These are phyloP conservation scores for Phaseolus coccineus DNA, from an alignment of 331 rosid species.

Conservation along the genomic window DNA sequence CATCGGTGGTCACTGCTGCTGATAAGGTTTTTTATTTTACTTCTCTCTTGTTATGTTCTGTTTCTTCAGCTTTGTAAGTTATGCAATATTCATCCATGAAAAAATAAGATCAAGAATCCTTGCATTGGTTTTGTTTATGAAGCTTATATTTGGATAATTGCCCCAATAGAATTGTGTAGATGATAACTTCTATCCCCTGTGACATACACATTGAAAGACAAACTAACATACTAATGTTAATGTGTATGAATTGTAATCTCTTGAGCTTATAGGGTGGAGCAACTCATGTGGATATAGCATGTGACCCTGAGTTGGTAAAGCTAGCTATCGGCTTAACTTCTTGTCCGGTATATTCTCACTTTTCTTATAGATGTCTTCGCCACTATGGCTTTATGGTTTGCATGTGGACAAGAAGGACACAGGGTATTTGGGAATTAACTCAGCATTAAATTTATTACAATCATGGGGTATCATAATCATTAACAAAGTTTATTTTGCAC, in stretches of 20 bases:
- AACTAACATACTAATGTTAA: conserved; percentile 21
- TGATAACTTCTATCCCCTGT: conserved; percentile 5
- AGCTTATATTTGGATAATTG: not conserved
- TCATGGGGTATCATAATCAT: not conserved
- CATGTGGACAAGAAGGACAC: not conserved
- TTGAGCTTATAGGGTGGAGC: conserved; percentile 76
- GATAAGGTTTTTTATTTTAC: conserved; percentile 62
- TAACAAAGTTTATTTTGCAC: conserved; percentile 18
- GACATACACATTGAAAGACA: conserved; percentile 19
- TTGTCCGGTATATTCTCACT: conserved; percentile 67
- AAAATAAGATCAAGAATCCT: conserved; percentile 29
- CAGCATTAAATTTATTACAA: not conserved
- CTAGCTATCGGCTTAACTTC: conserved; percentile 84
- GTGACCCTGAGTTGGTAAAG: conserved; percentile 92
- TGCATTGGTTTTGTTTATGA: conserved; percentile 16
- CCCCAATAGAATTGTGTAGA: not conserved
- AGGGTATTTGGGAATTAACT: not conserved
- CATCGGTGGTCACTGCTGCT: conserved; percentile 82
- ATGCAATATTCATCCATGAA: not conserved
- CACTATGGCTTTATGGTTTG: conserved; percentile 3
- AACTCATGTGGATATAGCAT: conserved; percentile 96
- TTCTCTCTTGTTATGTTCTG: conserved; percentile 16
- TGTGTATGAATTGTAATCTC: conserved; percentile 1
- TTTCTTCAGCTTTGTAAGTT: not conserved
- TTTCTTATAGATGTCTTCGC: conserved; percentile 16